These are phyloP conservation scores for Echinochloa phyllopogon DNA, from an alignment of 176 grass and related monocot species.

Conservation along the genomic window DNA sequence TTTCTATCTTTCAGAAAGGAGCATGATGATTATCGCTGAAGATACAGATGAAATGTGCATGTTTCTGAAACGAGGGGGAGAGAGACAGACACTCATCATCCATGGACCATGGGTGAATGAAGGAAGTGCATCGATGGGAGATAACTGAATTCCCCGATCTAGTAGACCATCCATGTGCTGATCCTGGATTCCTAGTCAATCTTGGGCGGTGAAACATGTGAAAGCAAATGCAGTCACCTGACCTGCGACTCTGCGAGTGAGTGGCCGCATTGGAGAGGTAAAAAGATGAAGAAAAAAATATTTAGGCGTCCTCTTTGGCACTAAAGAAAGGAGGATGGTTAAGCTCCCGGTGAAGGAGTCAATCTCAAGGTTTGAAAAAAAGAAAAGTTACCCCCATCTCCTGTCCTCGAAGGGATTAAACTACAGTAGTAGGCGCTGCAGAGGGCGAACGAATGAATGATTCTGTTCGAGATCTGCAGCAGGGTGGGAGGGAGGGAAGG, in stretches of 20 bases:
- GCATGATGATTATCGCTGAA: neutral
- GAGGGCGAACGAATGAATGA: constrained; percentile 20
- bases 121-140: constrained; percentile 17
- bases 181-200: neutral
- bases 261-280: constrained; percentile 18
- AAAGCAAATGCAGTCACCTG: constrained; percentile 12
- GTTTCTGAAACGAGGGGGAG: too few relatives aligned
- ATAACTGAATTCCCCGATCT: constrained; percentile 14
- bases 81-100: too few relatives aligned
- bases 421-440: neutral
- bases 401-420: constrained; percentile 13
- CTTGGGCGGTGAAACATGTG: constrained; percentile 26
- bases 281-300: neutral
- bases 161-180: neutral
- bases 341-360: neutral
- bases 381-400: neutral
- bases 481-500: neutral
- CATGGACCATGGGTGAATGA: neutral
- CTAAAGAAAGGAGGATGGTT: constrained; percentile 23
- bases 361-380: neutral
- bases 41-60: too few relatives aligned
- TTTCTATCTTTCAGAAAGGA: neutral
- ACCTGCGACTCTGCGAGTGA: neutral
- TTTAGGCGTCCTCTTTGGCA: neutral
- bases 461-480: neutral